Percentiles rank a stretch among this genome's conserved stretches.
These are phyloP conservation scores for Dipodascopsis uninucleata DNA, from an alignment of 805 yeast species.

Conservation along the genomic window DNA sequence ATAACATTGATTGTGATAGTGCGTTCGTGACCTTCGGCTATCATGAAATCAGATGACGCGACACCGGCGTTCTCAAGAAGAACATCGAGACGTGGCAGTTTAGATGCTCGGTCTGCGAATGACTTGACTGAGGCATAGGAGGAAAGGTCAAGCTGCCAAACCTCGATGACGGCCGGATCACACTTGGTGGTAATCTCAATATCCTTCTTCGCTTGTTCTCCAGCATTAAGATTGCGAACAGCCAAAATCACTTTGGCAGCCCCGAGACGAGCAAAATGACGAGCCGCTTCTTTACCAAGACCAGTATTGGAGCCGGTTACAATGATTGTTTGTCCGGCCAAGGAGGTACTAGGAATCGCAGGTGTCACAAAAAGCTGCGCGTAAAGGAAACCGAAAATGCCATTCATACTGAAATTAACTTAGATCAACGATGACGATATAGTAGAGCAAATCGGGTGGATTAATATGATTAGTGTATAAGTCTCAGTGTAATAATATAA, in stretches of 20 bases:
- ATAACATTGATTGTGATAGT: conserved; percentile 1
- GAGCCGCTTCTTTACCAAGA: conserved; percentile 5
- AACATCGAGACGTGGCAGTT: conserved; percentile 1
- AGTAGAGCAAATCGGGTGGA: too few relatives aligned
- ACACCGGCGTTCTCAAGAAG: conserved; percentile 2
- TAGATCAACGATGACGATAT: too few relatives aligned
- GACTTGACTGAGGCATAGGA: conserved; percentile 1
- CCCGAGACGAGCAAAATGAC: conserved; percentile 3
- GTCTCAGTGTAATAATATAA: too few relatives aligned
- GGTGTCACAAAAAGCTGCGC: conserved; percentile 3
- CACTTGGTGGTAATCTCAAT: conserved; percentile 2
- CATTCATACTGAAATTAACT: too few relatives aligned
- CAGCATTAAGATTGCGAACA: not conserved
- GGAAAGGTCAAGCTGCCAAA: conserved; percentile 4
- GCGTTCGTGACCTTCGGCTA: conserved; percentile 4
- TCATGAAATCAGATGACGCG: not conserved
- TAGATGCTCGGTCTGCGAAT: not conserved
- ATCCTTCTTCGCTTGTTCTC: conserved; percentile 4
- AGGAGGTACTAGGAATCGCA: not conserved
- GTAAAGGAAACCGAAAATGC: too few relatives aligned
- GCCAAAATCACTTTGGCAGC: conserved; percentile 5
- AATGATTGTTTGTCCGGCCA: conserved; percentile 3
- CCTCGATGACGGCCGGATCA: conserved; percentile 6
- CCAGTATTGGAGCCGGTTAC: conserved; percentile 7
- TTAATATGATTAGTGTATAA: too few relatives aligned